Base-by-base conservation (phyloP, 2,329 filamentous ascomycete genomes). In the Pyrenophora tritici-repentis region DNA sequence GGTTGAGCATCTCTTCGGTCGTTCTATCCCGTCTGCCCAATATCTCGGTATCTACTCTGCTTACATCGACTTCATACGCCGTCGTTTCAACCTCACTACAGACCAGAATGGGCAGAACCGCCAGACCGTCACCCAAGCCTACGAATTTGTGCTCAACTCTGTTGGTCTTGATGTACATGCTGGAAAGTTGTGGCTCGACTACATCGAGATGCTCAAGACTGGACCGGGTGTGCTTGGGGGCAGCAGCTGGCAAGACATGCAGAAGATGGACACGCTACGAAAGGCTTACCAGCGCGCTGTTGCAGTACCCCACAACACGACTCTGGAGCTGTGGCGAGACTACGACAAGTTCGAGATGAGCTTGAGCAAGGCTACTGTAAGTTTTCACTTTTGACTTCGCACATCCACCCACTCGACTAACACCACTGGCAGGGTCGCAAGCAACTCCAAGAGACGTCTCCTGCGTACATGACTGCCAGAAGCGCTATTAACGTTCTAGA, bases 271-370 rank as follows among this genome's bases (percentile, higher is more conserved):
- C 65, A 81, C 89, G 62, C 77, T 99, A 43, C 87, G 94, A 53
- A 96, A 95, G 71, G 89, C 90, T 0, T 99, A 97, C 71, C 92
- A 97, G 66, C 88, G 88, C 45, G 93, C 93, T 12, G 90, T 97
- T 50, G 87, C 85, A 59, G 85, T 97, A 33, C 95, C 95, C 4
- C 96, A 91, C 57, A 85, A 87, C 47, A 88, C 88, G 26, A 85
- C 96, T 41, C 90, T 93, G 66, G 83, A 83, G 44, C 78, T 99
- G 12, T 99, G 94, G 95, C 96, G 95, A 72, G 93, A 99, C 68
- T 99, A 99, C 68, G 92, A 97, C 71, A 87, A 90, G 61, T 99
- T 99, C 68, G 94, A 99, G 75, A 91, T 94, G 84, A 85, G 87
- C 5, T 76, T 97, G 51, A 97, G 97, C 78, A 97, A 96, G 74